A percentile compares a stretch with the other conserved stretches of the same genome.
These are phyloP conservation scores for Lachancea lanzarotensis DNA, from an alignment of 805 yeast genomes.

Conservation along the genomic window DNA sequence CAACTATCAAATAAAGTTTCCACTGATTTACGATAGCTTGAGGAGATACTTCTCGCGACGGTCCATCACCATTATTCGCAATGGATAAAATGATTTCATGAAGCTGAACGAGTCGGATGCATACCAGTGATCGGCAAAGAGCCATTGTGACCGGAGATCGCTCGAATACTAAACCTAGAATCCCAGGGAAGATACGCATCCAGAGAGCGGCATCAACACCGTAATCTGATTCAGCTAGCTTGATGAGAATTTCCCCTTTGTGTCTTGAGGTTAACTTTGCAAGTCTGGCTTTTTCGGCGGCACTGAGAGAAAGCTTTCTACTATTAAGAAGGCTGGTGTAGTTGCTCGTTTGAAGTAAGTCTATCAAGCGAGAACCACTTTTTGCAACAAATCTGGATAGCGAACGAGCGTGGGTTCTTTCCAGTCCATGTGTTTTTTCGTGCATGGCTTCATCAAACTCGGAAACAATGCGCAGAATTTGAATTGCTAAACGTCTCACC, in stretches of 20 bases:
- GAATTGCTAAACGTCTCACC: constrained; percentile 67
- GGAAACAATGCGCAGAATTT: constrained; percentile 70
- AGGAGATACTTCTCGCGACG: constrained; percentile 42
- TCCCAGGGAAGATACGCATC: constrained; percentile 79
- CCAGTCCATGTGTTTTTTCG: constrained; percentile 36
- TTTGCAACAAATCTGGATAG: constrained; percentile 69
- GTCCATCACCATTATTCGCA: constrained; percentile 38
- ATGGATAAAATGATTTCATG: constrained; percentile 59
- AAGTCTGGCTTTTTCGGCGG: constrained; percentile 73
- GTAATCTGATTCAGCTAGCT: constrained; percentile 82
- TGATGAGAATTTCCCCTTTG: constrained; percentile 61
- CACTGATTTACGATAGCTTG: constrained; percentile 77
- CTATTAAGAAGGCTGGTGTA: constrained; percentile 53
- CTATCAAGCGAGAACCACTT: constrained; percentile 67
- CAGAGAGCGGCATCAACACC: constrained; percentile 97
- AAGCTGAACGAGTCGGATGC: constrained; percentile 80
- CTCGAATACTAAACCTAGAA: constrained; percentile 65
- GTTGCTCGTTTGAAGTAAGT: constrained; percentile 66
- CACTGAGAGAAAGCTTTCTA: constrained; percentile 47
- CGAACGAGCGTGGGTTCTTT: constrained; percentile 41
- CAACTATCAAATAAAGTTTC: constrained; percentile 83
- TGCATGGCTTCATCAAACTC: constrained; percentile 80
- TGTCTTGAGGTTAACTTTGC: constrained; percentile 51
- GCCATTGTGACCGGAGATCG: constrained; percentile 92
- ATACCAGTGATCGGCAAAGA: constrained; percentile 81